Base-by-base conservation (phyloP, 2,329 filamentous ascomycete genomes). In the Fusarium sp. region DNA sequence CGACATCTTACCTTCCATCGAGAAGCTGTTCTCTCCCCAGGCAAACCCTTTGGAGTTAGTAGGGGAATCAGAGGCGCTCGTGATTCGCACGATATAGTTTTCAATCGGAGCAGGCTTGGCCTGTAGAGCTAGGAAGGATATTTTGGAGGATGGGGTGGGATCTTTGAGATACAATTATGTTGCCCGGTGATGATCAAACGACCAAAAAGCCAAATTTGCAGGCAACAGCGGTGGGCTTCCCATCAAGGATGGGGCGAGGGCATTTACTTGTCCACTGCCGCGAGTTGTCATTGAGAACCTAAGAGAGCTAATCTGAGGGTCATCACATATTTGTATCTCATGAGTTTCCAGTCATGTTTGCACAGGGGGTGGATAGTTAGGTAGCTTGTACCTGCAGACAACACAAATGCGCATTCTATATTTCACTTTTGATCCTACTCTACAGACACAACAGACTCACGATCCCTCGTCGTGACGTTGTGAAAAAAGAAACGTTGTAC, bases 151-250 rank as follows among this genome's bases (percentile, higher is more conserved):
- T 59, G 17, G 18, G 33, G 10, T 26, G 26, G 28, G 59, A 34
- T 46, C 48, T 67, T 63, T 20, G 55, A 63, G 59, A 66, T 57
- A 62, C 59, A 44, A 63, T 59, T 49, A 44, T 62, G 58, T 46
- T 69, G 76, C 83, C 83, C 83, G 68, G 78, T 86, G 84, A 86
- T 86, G 84, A 86, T 80, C 72, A 76, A 82, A 77, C 73, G 79
- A 82, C 84, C 84, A 85, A 86, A 84, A 85, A 86, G 84, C 84
- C 84, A 86, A 86, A 86, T 84, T 86, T 86, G 84, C 82, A 86
- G 83, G 75, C 82, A 85, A 77, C 80, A 81, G 79, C 79, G 72
- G 69, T 44, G 48, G 59, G 60, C 67, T 61, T 36, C 51, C 28
- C 62, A 60, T 53, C 52, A 38, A 34, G 18, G 55, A 61, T 58